Percentiles rank a stretch among this genome's conserved stretches.
Evolutionary conservation across 1,284 basidiomycete genomes (phyloP).

Genomic region (Mycena citricolor): DNA sequence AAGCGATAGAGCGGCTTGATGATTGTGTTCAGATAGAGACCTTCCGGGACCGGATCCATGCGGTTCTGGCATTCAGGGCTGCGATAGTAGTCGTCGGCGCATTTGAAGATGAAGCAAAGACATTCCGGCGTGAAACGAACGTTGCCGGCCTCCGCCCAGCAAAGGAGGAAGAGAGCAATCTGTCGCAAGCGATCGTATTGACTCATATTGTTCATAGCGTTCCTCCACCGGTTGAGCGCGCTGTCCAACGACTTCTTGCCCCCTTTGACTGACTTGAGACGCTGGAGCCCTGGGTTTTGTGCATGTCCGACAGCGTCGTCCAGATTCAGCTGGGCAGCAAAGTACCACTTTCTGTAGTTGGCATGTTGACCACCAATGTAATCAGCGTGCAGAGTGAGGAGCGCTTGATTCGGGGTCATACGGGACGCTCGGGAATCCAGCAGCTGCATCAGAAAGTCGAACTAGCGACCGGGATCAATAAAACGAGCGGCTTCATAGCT

Average conservation of each 20-base stretch:
- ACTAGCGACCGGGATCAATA: conserved; percentile 46
- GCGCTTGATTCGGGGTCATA: conserved; percentile 97
- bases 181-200: conserved; percentile 97
- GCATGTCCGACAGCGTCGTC: conserved; percentile 97
- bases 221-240: conserved; percentile 92
- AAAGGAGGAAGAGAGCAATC: conserved; percentile 92
- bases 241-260: conserved; percentile 87
- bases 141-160: conserved; percentile 98
- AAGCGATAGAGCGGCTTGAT: conserved; percentile 96
- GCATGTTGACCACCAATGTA: conserved; percentile 98
- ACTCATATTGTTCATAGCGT: conserved; percentile 99
- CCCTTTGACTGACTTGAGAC: conserved; percentile 82
- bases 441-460: conserved; percentile 97
- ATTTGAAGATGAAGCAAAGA: conserved; percentile 99
- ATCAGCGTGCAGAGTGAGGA: conserved; percentile 95
- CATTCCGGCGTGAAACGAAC: conserved; percentile 97
- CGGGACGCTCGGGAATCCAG: conserved; percentile 96
- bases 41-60: conserved; percentile 92
- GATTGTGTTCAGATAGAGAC: conserved; percentile 89
- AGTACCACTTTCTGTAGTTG: conserved; percentile 99
- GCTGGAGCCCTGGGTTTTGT: conserved; percentile 90
- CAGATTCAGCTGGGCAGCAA: conserved; percentile 97
- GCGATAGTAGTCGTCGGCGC: conserved; percentile 99
- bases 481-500: conserved; percentile 1
- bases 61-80: conserved; percentile 97